Evolutionary conservation across 208 protist species (phyloP).

Genomic region (Crithidia fasciculata): DNA sequence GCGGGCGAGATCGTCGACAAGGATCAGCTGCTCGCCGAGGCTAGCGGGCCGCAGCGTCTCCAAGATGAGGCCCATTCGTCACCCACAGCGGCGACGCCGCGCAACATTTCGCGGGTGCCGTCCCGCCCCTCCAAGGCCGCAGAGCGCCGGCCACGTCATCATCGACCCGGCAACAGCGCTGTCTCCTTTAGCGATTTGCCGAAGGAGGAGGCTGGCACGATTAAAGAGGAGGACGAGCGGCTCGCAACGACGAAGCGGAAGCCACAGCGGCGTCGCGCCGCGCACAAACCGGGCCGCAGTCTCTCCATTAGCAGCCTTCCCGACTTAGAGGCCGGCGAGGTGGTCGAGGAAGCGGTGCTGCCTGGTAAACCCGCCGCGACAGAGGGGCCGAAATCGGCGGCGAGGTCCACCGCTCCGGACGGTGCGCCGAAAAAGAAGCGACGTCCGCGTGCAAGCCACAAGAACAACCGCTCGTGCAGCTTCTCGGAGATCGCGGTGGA

Average conservation of each 20-base stretch:
- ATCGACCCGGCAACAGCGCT: slow-evolving; percentile 23
- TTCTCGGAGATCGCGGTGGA: slow-evolving; percentile 51
- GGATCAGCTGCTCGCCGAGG: slow-evolving; percentile 18
- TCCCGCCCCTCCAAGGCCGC: slow-evolving; percentile 12
- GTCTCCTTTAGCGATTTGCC: slow-evolving; percentile 34
- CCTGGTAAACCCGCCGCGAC: slow-evolving; percentile 1
- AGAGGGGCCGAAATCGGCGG: neutral
- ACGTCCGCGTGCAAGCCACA: slow-evolving; percentile 16
- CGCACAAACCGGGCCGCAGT: slow-evolving; percentile 19
- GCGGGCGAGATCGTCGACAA: slow-evolving; percentile 39
- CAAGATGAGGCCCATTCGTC: neutral
- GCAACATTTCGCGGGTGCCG: slow-evolving; percentile 6
- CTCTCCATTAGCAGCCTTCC: slow-evolving; percentile 34
- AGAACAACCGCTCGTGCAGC: slow-evolving; percentile 57
- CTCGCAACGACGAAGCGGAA: slow-evolving; percentile 10
- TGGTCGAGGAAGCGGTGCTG: slow-evolving; percentile 26
- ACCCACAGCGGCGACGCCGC: neutral
- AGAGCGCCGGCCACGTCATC: slow-evolving; percentile 22
- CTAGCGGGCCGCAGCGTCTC: slow-evolving; percentile 5
- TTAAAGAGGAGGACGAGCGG: slow-evolving; percentile 23
- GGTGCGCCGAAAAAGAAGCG: slow-evolving; percentile 31
- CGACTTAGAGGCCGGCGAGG: slow-evolving; percentile 26
- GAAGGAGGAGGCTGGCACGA: slow-evolving; percentile 24
- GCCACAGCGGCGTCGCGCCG: slow-evolving; percentile 13
- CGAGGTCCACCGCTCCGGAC: neutral